These are phyloP conservation scores for Conringia planisiliqua DNA, from an alignment of 345 rosid genomes.

Conservation along the genomic window DNA sequence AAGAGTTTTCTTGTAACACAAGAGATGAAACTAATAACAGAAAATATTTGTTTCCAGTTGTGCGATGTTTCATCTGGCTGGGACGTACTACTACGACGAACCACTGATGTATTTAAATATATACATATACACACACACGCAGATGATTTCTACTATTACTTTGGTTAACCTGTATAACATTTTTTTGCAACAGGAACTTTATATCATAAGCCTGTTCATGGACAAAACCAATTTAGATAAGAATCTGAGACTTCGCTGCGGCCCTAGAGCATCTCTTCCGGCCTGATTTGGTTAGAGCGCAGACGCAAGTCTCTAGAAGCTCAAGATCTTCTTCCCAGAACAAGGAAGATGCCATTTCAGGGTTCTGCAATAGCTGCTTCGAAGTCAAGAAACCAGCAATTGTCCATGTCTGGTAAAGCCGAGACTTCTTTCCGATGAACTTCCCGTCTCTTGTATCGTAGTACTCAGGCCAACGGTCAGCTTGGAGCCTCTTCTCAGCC, in stretches of 20 bases:
- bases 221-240: conserved; percentile 39
- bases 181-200: background rate
- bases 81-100: background rate
- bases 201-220: background rate
- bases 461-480: conserved; percentile 84
- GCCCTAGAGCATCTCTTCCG: conserved; percentile 68
- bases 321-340: conserved; percentile 86
- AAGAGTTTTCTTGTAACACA: too few species aligned
- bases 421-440: conserved; percentile 74
- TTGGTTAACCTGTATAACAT: conserved; percentile 11
- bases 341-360: conserved; percentile 58
- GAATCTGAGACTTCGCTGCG: conserved; percentile 73
- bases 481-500: conserved; percentile 67
- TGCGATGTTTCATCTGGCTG: background rate
- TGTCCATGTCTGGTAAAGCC: conserved; percentile 84
- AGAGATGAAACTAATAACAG: too few species aligned
- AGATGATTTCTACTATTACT: background rate
- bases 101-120: background rate
- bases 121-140: background rate
- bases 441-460: conserved; percentile 75
- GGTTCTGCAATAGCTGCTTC: conserved; percentile 61
- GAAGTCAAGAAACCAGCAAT: conserved; percentile 74
- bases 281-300: conserved; percentile 63
- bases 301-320: conserved; percentile 67
- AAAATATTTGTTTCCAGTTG: too few species aligned